Evolutionary conservation across 164 flowering plant genomes (phyloP), one percentile per base, ranked within the genome.

Genomic region (Sextonia rubra): DNA sequence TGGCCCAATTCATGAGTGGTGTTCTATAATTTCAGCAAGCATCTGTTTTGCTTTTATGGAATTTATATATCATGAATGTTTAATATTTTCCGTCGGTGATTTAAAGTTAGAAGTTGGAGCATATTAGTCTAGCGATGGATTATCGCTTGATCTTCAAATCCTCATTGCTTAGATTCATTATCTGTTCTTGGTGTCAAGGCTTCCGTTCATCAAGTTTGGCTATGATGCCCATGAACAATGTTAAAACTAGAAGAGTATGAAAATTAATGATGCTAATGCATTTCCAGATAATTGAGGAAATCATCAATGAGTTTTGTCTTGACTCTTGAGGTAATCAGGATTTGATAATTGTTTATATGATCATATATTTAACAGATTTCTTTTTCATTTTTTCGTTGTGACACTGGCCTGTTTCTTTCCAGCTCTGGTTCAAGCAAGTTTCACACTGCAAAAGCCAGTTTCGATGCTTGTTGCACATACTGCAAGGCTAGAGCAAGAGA

Each of bases 391-490:
- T 6, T 15, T 11, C 0, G 1, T 64, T 64, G 27, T 52, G 20
- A 20, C 69, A 22, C 25, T 64, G 49, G 49, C 22, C 49, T 71
- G 44, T 20, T 64, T 60, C 23, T 72, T 55, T 78, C 15, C 91
- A 91, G 97, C 92, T 27, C 71, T 86, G 23, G 85, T 84, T 69
- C 88, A 88, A 76, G 90, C 85, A 79, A 81, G 70, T 69, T 92
- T 92, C 81, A 80, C 64, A 72, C 75, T 92, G 64, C 79, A 82
- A 69, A 88, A 74, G 83, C 89, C 94, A 12, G 85, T 84, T 65
- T 72, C 83, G 0, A 60, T 83, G 75, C 89, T 92, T 80, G 49
- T 88, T 73, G 82, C 84, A 0, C 86, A 75, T 61, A 82, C 83
- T 66, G 72, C 67, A 71, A 79, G 76, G 79, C 80, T 92, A 73